These are phyloP conservation scores for Phytophthora idaei DNA, from an alignment of 352 stramenopile species.

Conservation along the genomic window DNA sequence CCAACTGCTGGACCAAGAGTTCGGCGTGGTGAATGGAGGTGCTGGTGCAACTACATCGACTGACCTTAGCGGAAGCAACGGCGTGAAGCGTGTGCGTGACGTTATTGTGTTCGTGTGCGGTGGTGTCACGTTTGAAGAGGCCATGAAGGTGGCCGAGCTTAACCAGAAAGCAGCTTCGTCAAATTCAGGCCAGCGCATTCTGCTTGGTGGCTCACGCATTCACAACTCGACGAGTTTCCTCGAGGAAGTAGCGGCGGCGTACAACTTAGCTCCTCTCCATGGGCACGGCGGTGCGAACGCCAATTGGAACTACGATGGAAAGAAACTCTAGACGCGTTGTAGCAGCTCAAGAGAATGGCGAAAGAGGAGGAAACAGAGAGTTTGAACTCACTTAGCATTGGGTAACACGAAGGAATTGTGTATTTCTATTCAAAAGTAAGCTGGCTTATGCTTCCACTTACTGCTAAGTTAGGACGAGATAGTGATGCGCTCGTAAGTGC, in stretches of 20 bases:
- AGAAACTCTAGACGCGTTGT: slow-evolving; percentile 51
- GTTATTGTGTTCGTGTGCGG: slow-evolving; percentile 99
- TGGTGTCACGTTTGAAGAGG: slow-evolving; percentile 98
- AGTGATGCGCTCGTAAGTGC: slow-evolving; percentile 71
- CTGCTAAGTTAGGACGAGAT: slow-evolving; percentile 41
- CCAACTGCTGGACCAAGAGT: slow-evolving; percentile 77
- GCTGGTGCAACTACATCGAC: slow-evolving; percentile 22
- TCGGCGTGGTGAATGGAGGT: slow-evolving; percentile 96
- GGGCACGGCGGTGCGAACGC: slow-evolving; percentile 11
- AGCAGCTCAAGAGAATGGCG: neutral
- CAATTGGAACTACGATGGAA: slow-evolving; percentile 67
- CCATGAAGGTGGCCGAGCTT: slow-evolving; percentile 97
- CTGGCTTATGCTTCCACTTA: neutral
- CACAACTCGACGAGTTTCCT: slow-evolving; percentile 98
- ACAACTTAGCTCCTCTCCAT: slow-evolving; percentile 42
- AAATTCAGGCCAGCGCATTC: slow-evolving; percentile 85
- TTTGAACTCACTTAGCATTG: slow-evolving; percentile 8
- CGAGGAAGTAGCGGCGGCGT: slow-evolving; percentile 87
- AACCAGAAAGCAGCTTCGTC: slow-evolving; percentile 85
- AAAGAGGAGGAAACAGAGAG: neutral
- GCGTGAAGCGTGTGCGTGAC: slow-evolving; percentile 96
- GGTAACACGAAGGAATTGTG: slow-evolving; percentile 33
- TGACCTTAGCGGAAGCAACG: slow-evolving; percentile 87
- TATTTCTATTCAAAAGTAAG: slow-evolving; percentile 36
- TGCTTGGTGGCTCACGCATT: slow-evolving; percentile 96